Base-by-base conservation (phyloP, 176 grass and related monocot species). In the Musa troglodytarum region DNA sequence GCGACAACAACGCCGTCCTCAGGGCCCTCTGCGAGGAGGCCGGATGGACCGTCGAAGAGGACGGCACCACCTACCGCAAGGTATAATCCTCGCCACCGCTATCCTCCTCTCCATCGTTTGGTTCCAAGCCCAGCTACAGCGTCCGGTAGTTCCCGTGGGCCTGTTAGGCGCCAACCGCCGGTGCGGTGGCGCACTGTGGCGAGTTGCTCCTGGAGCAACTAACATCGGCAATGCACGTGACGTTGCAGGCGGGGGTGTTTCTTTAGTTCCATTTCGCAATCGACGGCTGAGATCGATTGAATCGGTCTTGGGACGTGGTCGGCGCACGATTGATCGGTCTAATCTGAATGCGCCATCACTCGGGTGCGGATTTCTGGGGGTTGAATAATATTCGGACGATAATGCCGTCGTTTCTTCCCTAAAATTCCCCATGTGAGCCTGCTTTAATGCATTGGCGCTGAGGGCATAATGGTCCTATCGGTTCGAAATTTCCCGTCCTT, bases 1-100 rank as follows among this genome's bases (percentile, higher is more conserved):
- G 78, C 69, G 78, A 80, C 78, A 80, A 80, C 78, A 80, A 80
- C 67, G 78, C 71, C 11, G 78, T 80, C 22, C 78, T 80, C 3
- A 80, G 65, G 49, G 78, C 78, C 8, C 78, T 80, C 12, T 80
- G 78, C 57, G 54, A 73, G 68, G 78, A 80, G 69, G 78, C 69
- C 34, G 78, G 78, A 1, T 80, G 78, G 78, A 65, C 22, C 49
- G 78, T 80, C 49, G 78, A 80, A 9, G 78, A 73, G 10, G 78
- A 80, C 43, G 78, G 78, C 21, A 80, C 68, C 34, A 80, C 78
- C 15, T 80, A 80, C 56, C 78, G 69, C 54, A 73, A 80, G 78
- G 78, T 80, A 80, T 13, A 11, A 26, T 13, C 21, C 21, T 1
- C 64, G 11, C 9, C 20, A 8, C 11, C 9, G 3, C 19, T 12